Evolutionary conservation across 73 alveolate species (phyloP).

Genomic region (Effrenium voratum): DNA sequence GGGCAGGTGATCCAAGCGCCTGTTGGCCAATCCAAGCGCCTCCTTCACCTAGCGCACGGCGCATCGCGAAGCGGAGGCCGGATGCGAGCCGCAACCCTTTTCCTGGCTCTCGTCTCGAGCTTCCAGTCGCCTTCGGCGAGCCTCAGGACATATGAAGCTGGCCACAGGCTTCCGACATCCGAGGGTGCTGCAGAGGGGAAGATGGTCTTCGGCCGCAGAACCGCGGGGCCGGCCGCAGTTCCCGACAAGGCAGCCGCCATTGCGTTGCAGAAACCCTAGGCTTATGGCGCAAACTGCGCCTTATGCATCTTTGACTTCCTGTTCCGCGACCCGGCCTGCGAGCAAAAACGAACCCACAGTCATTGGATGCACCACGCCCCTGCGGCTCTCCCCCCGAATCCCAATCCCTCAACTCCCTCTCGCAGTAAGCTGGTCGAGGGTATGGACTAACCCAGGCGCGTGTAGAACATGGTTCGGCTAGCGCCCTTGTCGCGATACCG

Average conservation of each 20-base stretch:
- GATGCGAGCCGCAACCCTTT: background rate
- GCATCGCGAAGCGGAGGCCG: background rate
- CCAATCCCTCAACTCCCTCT: no score
- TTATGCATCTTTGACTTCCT: no score
- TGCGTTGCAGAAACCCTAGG: no score
- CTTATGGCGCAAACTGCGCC: no score
- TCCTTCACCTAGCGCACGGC: background rate
- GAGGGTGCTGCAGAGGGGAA: background rate
- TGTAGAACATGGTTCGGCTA: no score
- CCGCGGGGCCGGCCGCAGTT: constrained; percentile 35
- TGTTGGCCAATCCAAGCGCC: constrained; percentile 27
- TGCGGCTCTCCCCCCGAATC: no score
- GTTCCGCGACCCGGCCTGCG: no score
- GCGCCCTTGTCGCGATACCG: no score
- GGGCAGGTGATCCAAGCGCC: background rate
- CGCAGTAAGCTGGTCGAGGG: no score
- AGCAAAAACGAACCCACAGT: no score
- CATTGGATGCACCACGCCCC: no score
- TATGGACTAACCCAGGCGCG: no score
- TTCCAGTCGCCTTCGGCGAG: constrained; percentile 19
- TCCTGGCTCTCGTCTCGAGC: constrained; percentile 6
- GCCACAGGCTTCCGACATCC: background rate
- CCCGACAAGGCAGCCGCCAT: constrained; percentile 34
- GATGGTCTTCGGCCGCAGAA: constrained; percentile 15
- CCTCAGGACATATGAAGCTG: background rate